A percentile compares a stretch with the other conserved stretches of the same genome.
phyloP scores from a whole-genome alignment of 2,329 filamentous ascomycete genomes.

The Fusarium vanettenii region DNA sequence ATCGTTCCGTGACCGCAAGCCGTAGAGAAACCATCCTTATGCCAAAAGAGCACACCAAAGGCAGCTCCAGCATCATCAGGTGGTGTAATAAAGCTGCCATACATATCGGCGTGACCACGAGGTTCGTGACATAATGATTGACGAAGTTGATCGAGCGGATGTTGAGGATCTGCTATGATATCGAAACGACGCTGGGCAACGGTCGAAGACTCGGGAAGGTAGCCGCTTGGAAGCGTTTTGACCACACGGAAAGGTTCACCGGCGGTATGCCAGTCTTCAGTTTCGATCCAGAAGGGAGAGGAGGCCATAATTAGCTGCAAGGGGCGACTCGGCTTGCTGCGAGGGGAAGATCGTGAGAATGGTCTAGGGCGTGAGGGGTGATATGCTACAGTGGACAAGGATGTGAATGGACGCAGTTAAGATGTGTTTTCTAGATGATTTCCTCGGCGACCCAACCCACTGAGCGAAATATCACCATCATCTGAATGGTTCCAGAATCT shows the following conservation, averaged over 20 bases:
- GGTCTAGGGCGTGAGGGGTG: not conserved
- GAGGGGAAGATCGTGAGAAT: not conserved
- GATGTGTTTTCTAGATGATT: not conserved
- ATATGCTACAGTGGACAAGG: not conserved
- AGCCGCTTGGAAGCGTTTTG: conserved; percentile 5
- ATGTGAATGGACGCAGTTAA: not conserved
- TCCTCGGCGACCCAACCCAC: not conserved
- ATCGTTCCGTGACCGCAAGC: conserved; percentile 44
- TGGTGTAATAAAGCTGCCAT: conserved; percentile 40
- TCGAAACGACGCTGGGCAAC: conserved; percentile 16
- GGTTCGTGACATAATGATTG: conserved; percentile 34
- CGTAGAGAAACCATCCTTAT: conserved; percentile 45
- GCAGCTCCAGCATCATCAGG: conserved; percentile 35
- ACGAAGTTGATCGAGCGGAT: conserved; percentile 23
- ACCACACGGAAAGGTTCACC: conserved; percentile 43
- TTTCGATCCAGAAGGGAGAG: conserved; percentile 34
- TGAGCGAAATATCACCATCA: not conserved
- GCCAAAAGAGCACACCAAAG: conserved; percentile 45
- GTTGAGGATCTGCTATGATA: not conserved
- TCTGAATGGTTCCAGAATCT: not conserved
- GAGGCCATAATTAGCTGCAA: not conserved
- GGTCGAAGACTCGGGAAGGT: conserved; percentile 5
- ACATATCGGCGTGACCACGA: conserved; percentile 39
- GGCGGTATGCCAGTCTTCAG: conserved; percentile 44
- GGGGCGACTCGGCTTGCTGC: not conserved